Evolutionary conservation across 2,329 filamentous ascomycete species (phyloP), one percentile per base, ranked within the genome.

Genomic region (Decorospora gaudefroyi): DNA sequence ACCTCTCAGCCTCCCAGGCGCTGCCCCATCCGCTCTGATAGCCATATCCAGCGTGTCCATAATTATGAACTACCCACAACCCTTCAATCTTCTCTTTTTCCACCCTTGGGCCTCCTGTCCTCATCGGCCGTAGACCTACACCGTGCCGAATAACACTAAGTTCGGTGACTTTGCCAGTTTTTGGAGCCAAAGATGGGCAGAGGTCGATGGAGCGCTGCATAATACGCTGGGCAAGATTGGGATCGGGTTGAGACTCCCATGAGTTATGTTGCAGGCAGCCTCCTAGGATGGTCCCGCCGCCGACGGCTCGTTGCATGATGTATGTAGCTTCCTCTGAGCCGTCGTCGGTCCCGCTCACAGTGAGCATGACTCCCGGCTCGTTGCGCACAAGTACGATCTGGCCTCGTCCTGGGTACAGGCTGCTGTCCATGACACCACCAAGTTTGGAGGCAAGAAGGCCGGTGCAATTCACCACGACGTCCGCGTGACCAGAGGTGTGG

Each of bases 341-440:
- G 59, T 93, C 87, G 35, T 90, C 86, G 0, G 83, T 87, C 28
- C 88, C 87, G 8, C 86, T 90, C 10, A 80, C 77, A 5, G 79
- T 79, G 33, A 81, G 69, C 87, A 95, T 92, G 22, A 80, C 74
- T 8, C 81, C 80, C 0, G 84, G 80, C 63, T 87, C 83, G 71
- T 96, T 95, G 45, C 90, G 78, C 15, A 96, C 89, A 0, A 96
- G 68, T 0, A 95, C 87, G 11, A 88, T 83, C 72, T 97, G 92
- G 4, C 90, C 92, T 3, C 92, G 82, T 1, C 82, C 85, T 0
- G 92, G 91, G 40, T 84, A 78, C 53, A 97, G 79, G 4, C 78
- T 80, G 46, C 74, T 69, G 64, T 97, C 92, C 70, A 81, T 76
- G 0, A 97, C 91, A 25, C 92, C 92, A 6, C 89, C 90, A 1